These are phyloP conservation scores for Paxillus rubicundulus DNA, from an alignment of 768 basidiomycete genomes.

Conservation along the genomic window DNA sequence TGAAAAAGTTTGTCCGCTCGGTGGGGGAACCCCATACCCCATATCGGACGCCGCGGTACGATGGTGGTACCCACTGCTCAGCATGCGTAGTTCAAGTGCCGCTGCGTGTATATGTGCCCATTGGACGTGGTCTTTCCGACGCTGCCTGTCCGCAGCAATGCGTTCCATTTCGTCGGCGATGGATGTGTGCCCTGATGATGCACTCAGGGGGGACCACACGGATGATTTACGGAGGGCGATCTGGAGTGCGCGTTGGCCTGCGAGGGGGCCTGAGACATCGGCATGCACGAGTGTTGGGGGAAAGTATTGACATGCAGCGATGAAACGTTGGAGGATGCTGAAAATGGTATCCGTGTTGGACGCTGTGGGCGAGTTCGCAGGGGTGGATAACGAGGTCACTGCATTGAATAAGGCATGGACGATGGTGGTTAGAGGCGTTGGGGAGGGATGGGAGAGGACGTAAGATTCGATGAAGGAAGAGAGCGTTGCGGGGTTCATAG, in stretches of 20 bases:
- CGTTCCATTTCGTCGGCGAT: slow-evolving; percentile 62
- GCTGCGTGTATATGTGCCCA: slow-evolving; percentile 68
- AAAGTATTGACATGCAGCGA: slow-evolving; percentile 53
- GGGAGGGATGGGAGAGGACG: slow-evolving; percentile 46
- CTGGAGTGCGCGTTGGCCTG: slow-evolving; percentile 56
- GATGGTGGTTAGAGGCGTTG: slow-evolving; percentile 49
- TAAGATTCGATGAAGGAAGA: slow-evolving; percentile 55
- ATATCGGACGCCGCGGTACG: slow-evolving; percentile 39
- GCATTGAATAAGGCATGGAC: slow-evolving; percentile 57
- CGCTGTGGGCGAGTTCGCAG: slow-evolving; percentile 32
- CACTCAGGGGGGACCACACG: slow-evolving; percentile 44
- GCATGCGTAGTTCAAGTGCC: slow-evolving; percentile 56
- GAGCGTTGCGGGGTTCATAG: slow-evolving; percentile 46
- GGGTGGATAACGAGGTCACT: slow-evolving; percentile 23
- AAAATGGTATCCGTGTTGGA: slow-evolving; percentile 37
- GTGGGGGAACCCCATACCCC: slow-evolving; percentile 39
- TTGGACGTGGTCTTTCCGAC: slow-evolving; percentile 61
- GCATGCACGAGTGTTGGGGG: slow-evolving; percentile 49
- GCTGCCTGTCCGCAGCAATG: slow-evolving; percentile 56
- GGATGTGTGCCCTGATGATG: slow-evolving; percentile 26
- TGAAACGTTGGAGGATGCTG: slow-evolving; percentile 47
- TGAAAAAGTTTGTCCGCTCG: slow-evolving; percentile 47
- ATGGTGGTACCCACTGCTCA: slow-evolving; percentile 32
- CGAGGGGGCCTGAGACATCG: slow-evolving; percentile 51
- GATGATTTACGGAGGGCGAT: slow-evolving; percentile 57